Evolutionary conservation across 1,284 basidiomycete genomes (phyloP).

Genomic region (Xerocomus nothofagi): DNA sequence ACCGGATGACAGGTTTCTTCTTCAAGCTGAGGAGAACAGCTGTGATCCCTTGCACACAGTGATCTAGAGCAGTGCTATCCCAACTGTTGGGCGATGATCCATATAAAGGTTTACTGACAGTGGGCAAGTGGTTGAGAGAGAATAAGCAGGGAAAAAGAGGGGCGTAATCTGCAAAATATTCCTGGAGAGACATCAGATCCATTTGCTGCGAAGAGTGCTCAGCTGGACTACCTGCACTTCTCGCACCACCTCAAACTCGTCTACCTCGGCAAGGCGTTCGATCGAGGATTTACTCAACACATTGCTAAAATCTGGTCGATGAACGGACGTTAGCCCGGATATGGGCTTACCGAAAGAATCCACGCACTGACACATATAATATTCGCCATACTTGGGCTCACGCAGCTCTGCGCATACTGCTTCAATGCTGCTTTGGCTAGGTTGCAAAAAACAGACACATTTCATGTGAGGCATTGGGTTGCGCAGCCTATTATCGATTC

Average conservation of each 20-base stretch:
- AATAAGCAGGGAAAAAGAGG: slow-evolving; percentile 87
- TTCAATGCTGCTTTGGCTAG: slow-evolving; percentile 77
- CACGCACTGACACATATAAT: slow-evolving; percentile 95
- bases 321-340: slow-evolving; percentile 18
- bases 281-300: slow-evolving; percentile 88
- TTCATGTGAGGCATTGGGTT: slow-evolving; percentile 95
- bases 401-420: slow-evolving; percentile 83
- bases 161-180: slow-evolving; percentile 95
- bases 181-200: slow-evolving; percentile 46
- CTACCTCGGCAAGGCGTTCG: slow-evolving; percentile 90
- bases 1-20: slow-evolving; percentile 93
- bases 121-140: slow-evolving; percentile 80
- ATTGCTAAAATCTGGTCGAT: slow-evolving; percentile 86
- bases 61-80: slow-evolving; percentile 76
- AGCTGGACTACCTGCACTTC: slow-evolving; percentile 80
- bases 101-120: slow-evolving; percentile 62
- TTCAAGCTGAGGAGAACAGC: slow-evolving; percentile 92
- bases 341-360: slow-evolving; percentile 37
- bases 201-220: neutral
- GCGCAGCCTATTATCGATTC: slow-evolving; percentile 88
- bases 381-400: slow-evolving; percentile 93
- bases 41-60: slow-evolving; percentile 80
- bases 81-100: slow-evolving; percentile 65
- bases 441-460: slow-evolving; percentile 92
- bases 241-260: slow-evolving; percentile 94